Conservation (phyloP, 495 filamentous ascomycete species). For the Darksidea phi region DNA sequence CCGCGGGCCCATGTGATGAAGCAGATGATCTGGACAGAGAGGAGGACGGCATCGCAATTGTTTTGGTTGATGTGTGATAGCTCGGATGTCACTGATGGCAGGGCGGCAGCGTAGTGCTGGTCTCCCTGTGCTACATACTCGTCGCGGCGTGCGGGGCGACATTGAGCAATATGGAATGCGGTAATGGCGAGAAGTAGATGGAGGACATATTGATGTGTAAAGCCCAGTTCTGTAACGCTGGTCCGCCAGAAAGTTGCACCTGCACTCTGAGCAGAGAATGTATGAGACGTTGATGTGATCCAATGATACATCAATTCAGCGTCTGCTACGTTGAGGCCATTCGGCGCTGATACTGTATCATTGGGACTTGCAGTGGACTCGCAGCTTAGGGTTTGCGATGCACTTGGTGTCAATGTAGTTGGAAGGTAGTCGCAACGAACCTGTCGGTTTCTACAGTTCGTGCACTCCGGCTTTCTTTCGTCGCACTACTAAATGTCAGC, state of each 20-base stretch:
- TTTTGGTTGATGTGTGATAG: constrained; percentile 8
- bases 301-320: constrained; percentile 13
- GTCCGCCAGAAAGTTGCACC: constrained; percentile 7
- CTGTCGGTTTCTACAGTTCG: constrained; percentile 6
- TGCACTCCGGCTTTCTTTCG: constrained; percentile 8
- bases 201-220: constrained; percentile 1
- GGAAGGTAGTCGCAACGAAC: constrained; percentile 7
- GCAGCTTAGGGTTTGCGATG: no score
- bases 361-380: background rate
- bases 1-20: constrained; percentile 12
- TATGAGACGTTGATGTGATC: constrained; percentile 12
- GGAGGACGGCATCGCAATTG: constrained; percentile 6
- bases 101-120: constrained; percentile 4
- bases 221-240: background rate
- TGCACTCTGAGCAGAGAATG: constrained; percentile 2
- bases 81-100: background rate
- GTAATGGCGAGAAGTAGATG: constrained; percentile 11
- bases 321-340: background rate
- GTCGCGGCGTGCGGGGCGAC: background rate
- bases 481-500: constrained; percentile 8
- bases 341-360: background rate
- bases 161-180: constrained; percentile 3
- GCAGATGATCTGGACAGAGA: constrained; percentile 14
- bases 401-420: background rate
- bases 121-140: constrained; percentile 10